Evolutionary conservation across 441 rosid genomes (phyloP), one percentile per base, ranked within the genome.

Genomic region (Erodium moschatum): DNA sequence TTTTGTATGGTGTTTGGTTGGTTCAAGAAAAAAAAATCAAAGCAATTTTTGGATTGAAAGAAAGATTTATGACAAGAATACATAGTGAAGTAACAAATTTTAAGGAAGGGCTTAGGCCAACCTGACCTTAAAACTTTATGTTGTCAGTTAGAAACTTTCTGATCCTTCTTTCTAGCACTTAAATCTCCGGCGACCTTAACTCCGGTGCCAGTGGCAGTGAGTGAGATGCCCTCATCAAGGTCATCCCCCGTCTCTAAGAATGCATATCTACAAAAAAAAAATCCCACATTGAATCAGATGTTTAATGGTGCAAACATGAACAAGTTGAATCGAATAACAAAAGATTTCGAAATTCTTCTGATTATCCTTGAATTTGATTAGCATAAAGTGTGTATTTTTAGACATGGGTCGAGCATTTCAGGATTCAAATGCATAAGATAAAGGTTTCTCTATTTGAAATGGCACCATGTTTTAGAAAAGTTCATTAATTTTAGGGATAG

Each of bases 111-210:
- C 40, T 35, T 35, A 58, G 64, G 27, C 27, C 64, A 58, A 44
- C 50, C 50, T 58, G 64, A 58, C 29, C 64, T 58, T 44, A 76
- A 70, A 35, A 76, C 75, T 35, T 35, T 35, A 72, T 69, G 74
- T 71, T 78, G 69, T 7, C 67, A 35, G 52, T 15, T 65, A 13
- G 74, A 64, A 64, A 46, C 61, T 73, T 67, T 78, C 74, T 81
- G 74, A 21, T 78, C 81, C 72, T 81, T 67, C 75, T 76, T 65
- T 81, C 84, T 44, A 68, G 73, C 61, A 74, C 71, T 74, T 20
- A 68, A 66, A 35, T 77, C 76, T 56, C 76, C 75, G 0, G 75
- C 75, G 69, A 75, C 70, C 66, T 58, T 73, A 19, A 75, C 78
- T 46, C 0, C 6, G 50, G 69, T 62, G 62, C 75, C 67, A 7